Base-by-base conservation (phyloP, 768 basidiomycete species). In the Mycena alexandri region DNA sequence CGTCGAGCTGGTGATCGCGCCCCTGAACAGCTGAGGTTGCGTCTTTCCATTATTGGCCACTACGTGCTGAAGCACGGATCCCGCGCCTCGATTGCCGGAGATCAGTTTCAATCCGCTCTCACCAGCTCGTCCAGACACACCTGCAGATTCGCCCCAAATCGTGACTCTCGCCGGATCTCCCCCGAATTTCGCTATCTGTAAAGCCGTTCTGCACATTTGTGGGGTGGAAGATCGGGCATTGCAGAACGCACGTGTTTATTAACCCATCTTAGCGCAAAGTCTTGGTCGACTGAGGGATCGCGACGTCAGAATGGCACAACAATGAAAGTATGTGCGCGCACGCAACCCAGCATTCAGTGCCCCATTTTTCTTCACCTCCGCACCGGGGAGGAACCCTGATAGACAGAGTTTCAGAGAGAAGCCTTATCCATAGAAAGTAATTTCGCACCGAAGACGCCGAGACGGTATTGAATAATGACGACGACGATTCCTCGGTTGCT, bases 31-130 rank as follows among this genome's bases (percentile, higher is more conserved):
- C 17, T 74, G 73, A 0, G 79, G 80, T 42, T 76, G 52, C 0
- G 78, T 81, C 41, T 75, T 69, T 6, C 80, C 80, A 12, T 70
- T 71, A 14, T 79, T 65, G 17, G 79, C 79, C 6, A 80, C 68
- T 16, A 80, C 22, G 12, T 80, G 79, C 42, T 80, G 79, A 4
- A 80, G 36, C 12, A 80, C 79, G 0, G 79, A 79, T 13, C 78
- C 79, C 11, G 72, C 79, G 46, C 79, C 78, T 78, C 29, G 12
- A 29, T 43, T 11, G 22, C 47, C 3, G 42, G 16, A 1, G 43
- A 33, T 22, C 13, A 25, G 34, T 41, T n/a, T 29, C 29, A 29
- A 29, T 6, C 29, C 29, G 29, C 6, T 29, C 6, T 29, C 29
- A 29, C 29, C 29, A 41, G 34, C 21, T 14, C 21, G 2, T 22